Conservation (phyloP, 2,329 filamentous ascomycete genomes). For the Mollisiaceae sp. region DNA sequence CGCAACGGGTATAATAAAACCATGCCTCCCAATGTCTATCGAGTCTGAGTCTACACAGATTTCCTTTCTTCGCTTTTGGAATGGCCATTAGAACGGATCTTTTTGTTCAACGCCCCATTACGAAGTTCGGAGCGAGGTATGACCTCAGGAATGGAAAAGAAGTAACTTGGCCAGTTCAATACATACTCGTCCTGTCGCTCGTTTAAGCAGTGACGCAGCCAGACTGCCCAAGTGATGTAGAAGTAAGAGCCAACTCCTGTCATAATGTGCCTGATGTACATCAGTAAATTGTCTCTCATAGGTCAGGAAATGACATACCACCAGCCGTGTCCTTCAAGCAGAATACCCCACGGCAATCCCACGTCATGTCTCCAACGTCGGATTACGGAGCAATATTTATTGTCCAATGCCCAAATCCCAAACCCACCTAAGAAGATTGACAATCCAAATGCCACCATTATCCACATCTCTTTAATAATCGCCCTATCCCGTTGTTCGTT, state of each 20-base stretch:
- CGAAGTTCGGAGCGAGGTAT: slow-evolving; percentile 29
- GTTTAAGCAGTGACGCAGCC: slow-evolving; percentile 72
- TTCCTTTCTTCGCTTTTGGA: slow-evolving; percentile 32
- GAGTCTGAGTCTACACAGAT: slow-evolving; percentile 26
- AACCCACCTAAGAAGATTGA: slow-evolving; percentile 68
- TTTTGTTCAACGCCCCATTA: slow-evolving; percentile 10
- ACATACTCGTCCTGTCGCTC: slow-evolving; percentile 68
- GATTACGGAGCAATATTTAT: slow-evolving; percentile 57
- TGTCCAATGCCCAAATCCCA: slow-evolving; percentile 71
- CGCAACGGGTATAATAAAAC: slow-evolving; percentile 23
- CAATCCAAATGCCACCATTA: slow-evolving; percentile 61
- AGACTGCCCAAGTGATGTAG: slow-evolving; percentile 75
- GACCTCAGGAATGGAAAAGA: slow-evolving; percentile 50
- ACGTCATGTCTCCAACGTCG: slow-evolving; percentile 61
- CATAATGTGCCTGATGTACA: slow-evolving; percentile 63
- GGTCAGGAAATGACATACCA: slow-evolving; percentile 54
- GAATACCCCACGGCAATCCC: slow-evolving; percentile 72
- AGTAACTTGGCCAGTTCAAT: slow-evolving; percentile 62
- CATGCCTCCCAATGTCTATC: slow-evolving; percentile 14
- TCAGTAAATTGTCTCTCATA: neutral
- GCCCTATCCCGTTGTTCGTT: slow-evolving; percentile 63
- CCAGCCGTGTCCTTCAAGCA: slow-evolving; percentile 76
- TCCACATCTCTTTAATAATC: slow-evolving; percentile 71
- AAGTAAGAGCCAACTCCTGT: slow-evolving; percentile 73
- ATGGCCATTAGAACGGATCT: neutral